phyloP scores from a whole-genome alignment of 1,284 basidiomycete genomes.

The Ganoderma sinense region DNA sequence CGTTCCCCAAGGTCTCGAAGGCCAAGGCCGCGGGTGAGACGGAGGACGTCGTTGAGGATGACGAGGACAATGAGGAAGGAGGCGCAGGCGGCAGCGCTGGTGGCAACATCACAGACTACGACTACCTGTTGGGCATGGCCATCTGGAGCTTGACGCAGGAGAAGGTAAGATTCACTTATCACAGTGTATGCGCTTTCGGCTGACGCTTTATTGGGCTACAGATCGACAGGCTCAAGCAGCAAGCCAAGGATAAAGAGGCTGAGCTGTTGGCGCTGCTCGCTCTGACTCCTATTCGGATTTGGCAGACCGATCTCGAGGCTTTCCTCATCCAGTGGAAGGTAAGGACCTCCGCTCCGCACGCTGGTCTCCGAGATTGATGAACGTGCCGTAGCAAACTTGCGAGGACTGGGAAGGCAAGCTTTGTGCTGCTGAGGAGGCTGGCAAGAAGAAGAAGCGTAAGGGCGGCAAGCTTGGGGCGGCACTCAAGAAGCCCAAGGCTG shows the following conservation, averaged over 20 bases:
- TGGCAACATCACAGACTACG: conserved; percentile 73
- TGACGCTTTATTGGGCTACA: conserved; percentile 40
- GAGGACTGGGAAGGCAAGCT: conserved; percentile 65
- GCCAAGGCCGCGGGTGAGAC: conserved; percentile 78
- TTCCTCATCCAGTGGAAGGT: conserved; percentile 92
- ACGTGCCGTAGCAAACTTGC: conserved; percentile 60
- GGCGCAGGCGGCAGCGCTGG: conserved; percentile 36
- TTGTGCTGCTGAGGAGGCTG: conserved; percentile 52
- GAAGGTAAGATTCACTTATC: conserved; percentile 63
- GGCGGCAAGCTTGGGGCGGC: conserved; percentile 68
- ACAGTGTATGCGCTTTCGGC: background rate
- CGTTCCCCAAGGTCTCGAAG: conserved; percentile 85
- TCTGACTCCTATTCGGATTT: conserved; percentile 85
- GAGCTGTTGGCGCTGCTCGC: conserved; percentile 86
- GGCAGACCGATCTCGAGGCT: conserved; percentile 89
- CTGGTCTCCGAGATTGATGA: background rate
- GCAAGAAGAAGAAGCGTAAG: conserved; percentile 78
- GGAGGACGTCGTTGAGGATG: conserved; percentile 69
- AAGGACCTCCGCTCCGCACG: conserved; percentile 45
- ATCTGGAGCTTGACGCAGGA: conserved; percentile 96
- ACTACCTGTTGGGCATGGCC: conserved; percentile 95
- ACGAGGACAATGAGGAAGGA: conserved; percentile 44
- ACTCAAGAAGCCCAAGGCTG: conserved; percentile 43
- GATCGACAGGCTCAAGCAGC: conserved; percentile 87
- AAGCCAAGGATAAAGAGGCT: conserved; percentile 84